Percentiles rank a stretch among this genome's conserved stretches.
These are phyloP conservation scores for Fagopyrum tataricum DNA, from an alignment of 148 eudicot genomes.

Conservation along the genomic window DNA sequence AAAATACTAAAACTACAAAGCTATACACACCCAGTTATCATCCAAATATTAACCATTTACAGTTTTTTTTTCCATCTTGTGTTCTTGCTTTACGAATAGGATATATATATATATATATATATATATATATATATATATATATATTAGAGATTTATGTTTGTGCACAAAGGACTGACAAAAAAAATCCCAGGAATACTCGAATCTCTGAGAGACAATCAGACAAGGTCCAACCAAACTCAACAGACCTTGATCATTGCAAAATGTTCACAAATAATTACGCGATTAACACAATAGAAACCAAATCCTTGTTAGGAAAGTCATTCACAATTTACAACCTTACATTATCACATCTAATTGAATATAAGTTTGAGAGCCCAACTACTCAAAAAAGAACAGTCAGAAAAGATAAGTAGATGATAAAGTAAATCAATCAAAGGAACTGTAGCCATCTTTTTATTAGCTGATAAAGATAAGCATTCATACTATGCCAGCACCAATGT, in stretches of 20 bases:
- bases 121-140: too few species aligned
- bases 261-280: background rate
- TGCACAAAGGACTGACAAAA: background rate
- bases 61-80: background rate
- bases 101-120: too few species aligned
- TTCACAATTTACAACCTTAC: background rate
- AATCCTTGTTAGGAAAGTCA: background rate
- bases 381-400: background rate
- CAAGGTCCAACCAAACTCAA: background rate
- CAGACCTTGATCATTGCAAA: background rate
- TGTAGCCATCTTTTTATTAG: background rate
- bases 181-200: background rate
- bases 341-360: background rate
- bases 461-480: background rate
- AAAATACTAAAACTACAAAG: slow-evolving; percentile 10
- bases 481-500: background rate
- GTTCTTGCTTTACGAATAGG: background rate
- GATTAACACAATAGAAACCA: background rate
- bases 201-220: background rate
- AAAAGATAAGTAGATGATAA: background rate
- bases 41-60: background rate
- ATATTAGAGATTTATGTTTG: background rate
- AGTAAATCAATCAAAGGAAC: background rate
- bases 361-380: background rate
- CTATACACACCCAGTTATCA: background rate